Evolutionary conservation across 1,284 basidiomycete genomes (phyloP).

Genomic region (Fomitopsis palustris): DNA sequence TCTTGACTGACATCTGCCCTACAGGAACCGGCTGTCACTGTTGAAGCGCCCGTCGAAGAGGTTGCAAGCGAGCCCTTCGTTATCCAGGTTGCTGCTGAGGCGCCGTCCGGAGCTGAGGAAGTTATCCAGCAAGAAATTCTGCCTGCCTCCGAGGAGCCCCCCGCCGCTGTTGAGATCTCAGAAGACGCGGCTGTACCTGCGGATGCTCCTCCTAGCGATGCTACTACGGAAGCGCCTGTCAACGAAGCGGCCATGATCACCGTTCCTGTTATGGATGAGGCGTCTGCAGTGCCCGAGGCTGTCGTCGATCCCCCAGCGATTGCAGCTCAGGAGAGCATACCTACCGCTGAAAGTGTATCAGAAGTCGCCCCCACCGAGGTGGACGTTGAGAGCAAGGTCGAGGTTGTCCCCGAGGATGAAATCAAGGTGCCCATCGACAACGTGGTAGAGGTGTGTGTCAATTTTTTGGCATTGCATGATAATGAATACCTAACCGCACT

Average conservation of each 20-base stretch:
- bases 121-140: neutral
- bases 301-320: neutral
- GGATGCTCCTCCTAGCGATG: neutral
- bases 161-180: conserved; percentile 1
- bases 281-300: neutral
- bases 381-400: neutral
- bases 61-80: conserved; percentile 1
- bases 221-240: neutral
- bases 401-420: no score
- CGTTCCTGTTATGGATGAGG: neutral
- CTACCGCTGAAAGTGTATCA: neutral
- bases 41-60: neutral
- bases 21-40: neutral
- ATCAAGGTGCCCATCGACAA: neutral
- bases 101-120: neutral
- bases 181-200: neutral
- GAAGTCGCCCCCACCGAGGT: neutral
- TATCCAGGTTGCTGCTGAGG: neutral
- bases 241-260: neutral
- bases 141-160: conserved; percentile 3
- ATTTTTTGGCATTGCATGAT: neutral
- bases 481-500: neutral
- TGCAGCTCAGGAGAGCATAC: neutral
- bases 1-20: no score
- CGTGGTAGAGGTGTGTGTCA: neutral